Evolutionary conservation across 495 filamentous ascomycete species (phyloP).

Genomic region (Annulohypoxylon stygium): DNA sequence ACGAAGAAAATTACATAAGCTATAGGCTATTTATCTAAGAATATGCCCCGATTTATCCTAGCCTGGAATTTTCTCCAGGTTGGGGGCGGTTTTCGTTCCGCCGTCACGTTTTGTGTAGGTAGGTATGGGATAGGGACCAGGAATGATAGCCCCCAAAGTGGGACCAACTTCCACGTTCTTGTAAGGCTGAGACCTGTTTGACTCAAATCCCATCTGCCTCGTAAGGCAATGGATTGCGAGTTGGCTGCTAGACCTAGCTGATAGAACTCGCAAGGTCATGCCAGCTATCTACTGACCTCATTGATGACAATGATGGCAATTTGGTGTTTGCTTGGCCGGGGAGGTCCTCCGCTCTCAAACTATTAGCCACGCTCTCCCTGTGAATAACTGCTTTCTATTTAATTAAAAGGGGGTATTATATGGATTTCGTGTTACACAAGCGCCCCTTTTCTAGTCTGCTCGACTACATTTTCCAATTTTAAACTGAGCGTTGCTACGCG

Average conservation of each 20-base stretch:
- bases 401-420: slow-evolving; percentile 5
- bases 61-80: slow-evolving; percentile 35
- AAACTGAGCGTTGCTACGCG: background rate
- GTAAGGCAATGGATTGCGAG: slow-evolving; percentile 27
- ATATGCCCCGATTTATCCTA: slow-evolving; percentile 32
- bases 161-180: slow-evolving; percentile 37
- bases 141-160: slow-evolving; percentile 37
- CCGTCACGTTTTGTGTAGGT: slow-evolving; percentile 2
- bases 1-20: slow-evolving; percentile 5
- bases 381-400: background rate
- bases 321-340: background rate
- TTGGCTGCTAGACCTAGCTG: background rate
- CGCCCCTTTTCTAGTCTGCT: background rate
- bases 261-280: background rate
- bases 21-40: background rate
- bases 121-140: slow-evolving; percentile 6
- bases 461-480: background rate
- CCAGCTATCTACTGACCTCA: background rate
- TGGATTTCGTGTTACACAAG: slow-evolving; percentile 29
- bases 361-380: background rate
- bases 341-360: background rate
- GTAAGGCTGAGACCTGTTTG: slow-evolving; percentile 44
- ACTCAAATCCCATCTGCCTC: slow-evolving; percentile 27
- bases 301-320: background rate
- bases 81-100: slow-evolving; percentile 37